phyloP scores from a whole-genome alignment of 345 rosid species.

The Salix suchowensis region DNA sequence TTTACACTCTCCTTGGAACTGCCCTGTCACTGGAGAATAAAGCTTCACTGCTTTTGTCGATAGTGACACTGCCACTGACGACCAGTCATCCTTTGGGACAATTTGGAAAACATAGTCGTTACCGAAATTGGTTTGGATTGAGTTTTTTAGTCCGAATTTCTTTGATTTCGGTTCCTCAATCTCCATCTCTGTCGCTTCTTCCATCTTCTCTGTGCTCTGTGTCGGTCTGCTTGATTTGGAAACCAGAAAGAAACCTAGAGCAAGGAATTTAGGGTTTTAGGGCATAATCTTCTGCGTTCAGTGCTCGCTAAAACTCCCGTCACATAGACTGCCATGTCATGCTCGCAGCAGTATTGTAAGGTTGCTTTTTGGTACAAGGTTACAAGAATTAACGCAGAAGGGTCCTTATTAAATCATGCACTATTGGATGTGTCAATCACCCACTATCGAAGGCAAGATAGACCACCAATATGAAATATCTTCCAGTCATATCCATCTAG shows the following conservation, averaged over 20 bases:
- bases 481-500: too few relatives aligned
- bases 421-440: too few relatives aligned
- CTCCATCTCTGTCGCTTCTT: slow-evolving; percentile 51
- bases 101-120: slow-evolving; percentile 87
- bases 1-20: slow-evolving; percentile 73
- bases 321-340: too few relatives aligned
- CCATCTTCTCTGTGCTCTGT: slow-evolving; percentile 23
- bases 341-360: background rate
- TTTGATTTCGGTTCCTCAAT: slow-evolving; percentile 39
- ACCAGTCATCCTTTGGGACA: slow-evolving; percentile 70
- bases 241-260: background rate
- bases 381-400: background rate
- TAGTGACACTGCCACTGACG: slow-evolving; percentile 83
- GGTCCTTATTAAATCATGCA: too few relatives aligned
- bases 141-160: slow-evolving; percentile 62
- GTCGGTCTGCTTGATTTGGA: background rate
- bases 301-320: background rate
- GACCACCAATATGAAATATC: too few relatives aligned
- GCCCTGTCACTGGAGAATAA: slow-evolving; percentile 81
- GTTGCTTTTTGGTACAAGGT: background rate
- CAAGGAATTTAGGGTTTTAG: slow-evolving; percentile 11
- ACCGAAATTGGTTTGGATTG: slow-evolving; percentile 81
- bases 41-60: slow-evolving; percentile 74
- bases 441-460: too few relatives aligned
- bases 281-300: background rate